Conservation (phyloP, 805 yeast species). For the Isabelozyma rhagii region DNA sequence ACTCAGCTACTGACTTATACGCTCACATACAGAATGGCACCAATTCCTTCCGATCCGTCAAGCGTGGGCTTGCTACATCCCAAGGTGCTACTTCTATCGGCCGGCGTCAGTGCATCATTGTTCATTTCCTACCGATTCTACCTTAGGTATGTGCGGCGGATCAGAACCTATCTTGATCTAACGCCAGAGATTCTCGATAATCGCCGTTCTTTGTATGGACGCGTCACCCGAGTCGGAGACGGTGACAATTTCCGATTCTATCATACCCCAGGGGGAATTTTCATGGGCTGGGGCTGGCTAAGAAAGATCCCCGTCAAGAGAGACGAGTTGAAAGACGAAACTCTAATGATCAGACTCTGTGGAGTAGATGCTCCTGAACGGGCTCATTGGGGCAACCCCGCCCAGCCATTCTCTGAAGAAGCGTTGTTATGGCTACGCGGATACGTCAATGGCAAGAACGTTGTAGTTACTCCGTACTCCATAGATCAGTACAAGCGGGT, state of each 20-base stretch:
- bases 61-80: constrained; percentile 28
- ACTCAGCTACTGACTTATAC: not conserved
- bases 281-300: constrained; percentile 94
- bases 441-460: constrained; percentile 61
- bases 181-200: constrained; percentile 32
- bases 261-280: constrained; percentile 88
- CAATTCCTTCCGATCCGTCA: not conserved
- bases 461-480: constrained; percentile 74
- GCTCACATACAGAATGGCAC: constrained; percentile 1
- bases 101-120: constrained; percentile 27
- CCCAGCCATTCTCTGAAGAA: constrained; percentile 85
- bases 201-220: constrained; percentile 46
- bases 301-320: constrained; percentile 57
- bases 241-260: constrained; percentile 92
- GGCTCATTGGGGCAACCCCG: constrained; percentile 89
- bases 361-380: constrained; percentile 98
- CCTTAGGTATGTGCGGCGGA: constrained; percentile 29
- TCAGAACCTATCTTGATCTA: constrained; percentile 34
- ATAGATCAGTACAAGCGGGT: constrained; percentile 88
- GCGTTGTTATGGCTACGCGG: constrained; percentile 74
- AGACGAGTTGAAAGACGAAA: constrained; percentile 53
- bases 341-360: constrained; percentile 78
- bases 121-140: constrained; percentile 29
- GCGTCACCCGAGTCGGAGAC: constrained; percentile 88
- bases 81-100: constrained; percentile 34